Conservation (phyloP, 2,329 filamentous ascomycete species). For the Fusarium mundagurra region DNA sequence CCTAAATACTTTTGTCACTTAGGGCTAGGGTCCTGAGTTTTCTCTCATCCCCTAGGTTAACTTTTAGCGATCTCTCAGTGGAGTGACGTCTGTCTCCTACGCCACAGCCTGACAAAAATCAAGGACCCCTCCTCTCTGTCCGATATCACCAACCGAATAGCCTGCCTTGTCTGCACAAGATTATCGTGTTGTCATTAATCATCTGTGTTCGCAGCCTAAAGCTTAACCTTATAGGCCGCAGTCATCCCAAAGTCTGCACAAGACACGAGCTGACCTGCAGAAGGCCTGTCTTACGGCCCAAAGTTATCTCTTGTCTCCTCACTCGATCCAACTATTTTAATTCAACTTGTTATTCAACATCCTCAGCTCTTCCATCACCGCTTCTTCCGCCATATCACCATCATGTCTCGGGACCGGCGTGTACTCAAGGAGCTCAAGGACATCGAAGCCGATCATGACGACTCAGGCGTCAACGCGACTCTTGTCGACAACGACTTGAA, state of each 20-base stretch:
- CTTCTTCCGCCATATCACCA: constrained; percentile 48
- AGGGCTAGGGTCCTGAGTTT: too few species aligned
- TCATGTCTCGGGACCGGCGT: constrained; percentile 60
- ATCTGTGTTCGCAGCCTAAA: too few species aligned
- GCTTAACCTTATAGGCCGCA: too few species aligned
- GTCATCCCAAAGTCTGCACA: too few species aligned
- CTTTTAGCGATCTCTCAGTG: constrained; percentile 26
- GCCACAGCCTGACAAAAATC: constrained; percentile 20
- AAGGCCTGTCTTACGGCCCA: constrained; percentile 1
- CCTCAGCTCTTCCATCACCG: background rate
- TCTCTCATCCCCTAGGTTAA: too few species aligned
- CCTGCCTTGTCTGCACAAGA: too few species aligned
- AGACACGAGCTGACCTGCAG: constrained; percentile 15
- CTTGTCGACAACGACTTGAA: constrained; percentile 75
- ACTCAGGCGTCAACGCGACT: constrained; percentile 79
- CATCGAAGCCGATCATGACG: constrained; percentile 74
- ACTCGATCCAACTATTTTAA: background rate
- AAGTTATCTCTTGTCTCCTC: background rate
- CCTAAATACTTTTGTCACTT: too few species aligned
- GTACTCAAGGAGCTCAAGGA: constrained; percentile 81
- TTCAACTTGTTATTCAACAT: background rate
- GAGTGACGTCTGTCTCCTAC: constrained; percentile 30
- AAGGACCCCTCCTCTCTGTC: constrained; percentile 27
- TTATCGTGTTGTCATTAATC: too few species aligned
- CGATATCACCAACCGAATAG: constrained; percentile 2